These are phyloP conservation scores for Hansenula sp. DNA, from an alignment of 1,139 yeast species.

Conservation along the genomic window DNA sequence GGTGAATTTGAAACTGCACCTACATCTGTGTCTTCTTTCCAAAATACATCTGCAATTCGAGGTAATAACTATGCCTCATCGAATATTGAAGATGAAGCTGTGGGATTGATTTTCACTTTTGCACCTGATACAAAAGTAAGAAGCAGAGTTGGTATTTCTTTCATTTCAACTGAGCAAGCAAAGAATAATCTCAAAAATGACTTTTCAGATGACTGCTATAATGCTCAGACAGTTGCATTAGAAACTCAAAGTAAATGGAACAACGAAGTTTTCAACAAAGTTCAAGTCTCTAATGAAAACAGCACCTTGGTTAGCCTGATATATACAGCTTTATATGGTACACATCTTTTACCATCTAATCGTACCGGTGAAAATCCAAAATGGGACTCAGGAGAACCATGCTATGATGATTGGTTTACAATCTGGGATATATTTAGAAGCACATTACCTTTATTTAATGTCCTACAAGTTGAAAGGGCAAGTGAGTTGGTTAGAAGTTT, in stretches of 20 bases:
- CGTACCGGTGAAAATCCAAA: slow-evolving; percentile 34
- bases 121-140: slow-evolving; percentile 7
- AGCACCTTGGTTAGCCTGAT: slow-evolving; percentile 23
- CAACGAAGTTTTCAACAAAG: slow-evolving; percentile 26
- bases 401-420: slow-evolving; percentile 38
- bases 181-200: slow-evolving; percentile 27
- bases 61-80: slow-evolving; percentile 5
- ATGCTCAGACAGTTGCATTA: slow-evolving; percentile 23
- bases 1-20: slow-evolving; percentile 26
- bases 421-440: slow-evolving; percentile 38
- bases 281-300: slow-evolving; percentile 22
- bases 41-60: slow-evolving; percentile 4
- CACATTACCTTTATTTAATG: slow-evolving; percentile 30
- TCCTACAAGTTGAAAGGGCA: slow-evolving; percentile 29
- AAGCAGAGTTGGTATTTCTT: slow-evolving; percentile 33
- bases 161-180: slow-evolving; percentile 30
- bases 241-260: slow-evolving; percentile 27
- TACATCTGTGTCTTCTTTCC: slow-evolving; percentile 14
- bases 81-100: slow-evolving; percentile 17
- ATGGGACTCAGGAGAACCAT: slow-evolving; percentile 25
- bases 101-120: slow-evolving; percentile 26
- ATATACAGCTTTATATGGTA: slow-evolving; percentile 32
- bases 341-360: slow-evolving; percentile 33
- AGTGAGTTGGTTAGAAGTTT: slow-evolving; percentile 31
- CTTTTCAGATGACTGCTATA: slow-evolving; percentile 18